Evolutionary conservation across 1,284 basidiomycete genomes (phyloP).

Genomic region (Melampsora occidentalis): DNA sequence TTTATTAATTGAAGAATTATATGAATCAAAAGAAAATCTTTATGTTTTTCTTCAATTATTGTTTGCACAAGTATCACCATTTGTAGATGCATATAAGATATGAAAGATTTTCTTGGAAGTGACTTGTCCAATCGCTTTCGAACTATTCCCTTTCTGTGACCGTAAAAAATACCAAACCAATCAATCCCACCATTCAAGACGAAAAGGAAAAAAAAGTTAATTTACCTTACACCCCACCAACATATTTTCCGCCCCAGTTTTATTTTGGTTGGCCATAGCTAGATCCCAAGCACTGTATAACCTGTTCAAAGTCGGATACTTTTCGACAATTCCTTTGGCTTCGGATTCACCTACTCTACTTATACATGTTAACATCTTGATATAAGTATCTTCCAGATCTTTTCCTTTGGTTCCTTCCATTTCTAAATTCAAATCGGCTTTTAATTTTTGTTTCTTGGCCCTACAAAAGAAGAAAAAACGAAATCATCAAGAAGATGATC

Average conservation of each 20-base stretch:
- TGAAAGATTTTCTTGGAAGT: constrained; percentile 37
- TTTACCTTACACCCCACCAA: constrained; percentile 28
- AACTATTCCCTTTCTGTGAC: constrained; percentile 20
- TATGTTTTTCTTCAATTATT: not conserved
- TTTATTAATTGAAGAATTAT: not conserved
- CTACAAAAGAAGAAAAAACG: not conserved
- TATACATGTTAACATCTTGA: constrained; percentile 34
- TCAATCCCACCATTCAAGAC: not conserved
- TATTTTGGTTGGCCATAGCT: not conserved
- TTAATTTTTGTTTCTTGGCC: constrained; percentile 29
- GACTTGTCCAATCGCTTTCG: constrained; percentile 18
- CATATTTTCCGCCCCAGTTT: constrained; percentile 22
- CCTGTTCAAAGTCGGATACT: constrained; percentile 18
- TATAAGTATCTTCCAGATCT: constrained; percentile 28
- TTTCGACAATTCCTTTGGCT: constrained; percentile 31
- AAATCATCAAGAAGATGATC: too few relatives aligned
- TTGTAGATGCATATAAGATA: constrained; percentile 13
- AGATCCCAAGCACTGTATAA: constrained; percentile 25
- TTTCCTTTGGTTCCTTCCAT: constrained; percentile 7
- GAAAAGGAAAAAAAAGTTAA: not conserved
- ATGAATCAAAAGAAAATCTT: not conserved
- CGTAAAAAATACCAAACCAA: not conserved
- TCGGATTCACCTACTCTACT: constrained; percentile 24
- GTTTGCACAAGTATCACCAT: constrained; percentile 18
- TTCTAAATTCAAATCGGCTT: constrained; percentile 28